Conservation (phyloP, 768 basidiomycete species). For the Kockovaella imperatae region DNA sequence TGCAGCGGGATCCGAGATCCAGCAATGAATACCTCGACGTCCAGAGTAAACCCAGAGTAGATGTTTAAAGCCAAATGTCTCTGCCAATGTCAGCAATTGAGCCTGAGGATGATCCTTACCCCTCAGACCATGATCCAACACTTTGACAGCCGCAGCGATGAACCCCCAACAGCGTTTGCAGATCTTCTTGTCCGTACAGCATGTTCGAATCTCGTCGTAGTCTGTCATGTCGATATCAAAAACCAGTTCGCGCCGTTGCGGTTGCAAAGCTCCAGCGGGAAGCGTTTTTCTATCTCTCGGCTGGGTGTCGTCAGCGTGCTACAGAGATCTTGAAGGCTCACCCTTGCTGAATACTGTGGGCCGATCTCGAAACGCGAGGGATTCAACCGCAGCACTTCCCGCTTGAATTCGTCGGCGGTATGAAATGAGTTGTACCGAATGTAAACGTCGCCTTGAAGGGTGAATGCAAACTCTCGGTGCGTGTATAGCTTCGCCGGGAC, state of each 20-base stretch:
- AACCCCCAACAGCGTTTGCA: conserved; percentile 91
- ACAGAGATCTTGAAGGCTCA: conserved; percentile 49
- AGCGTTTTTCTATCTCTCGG: conserved; percentile 83
- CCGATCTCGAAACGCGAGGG: conserved; percentile 96
- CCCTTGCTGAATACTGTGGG: conserved; percentile 78
- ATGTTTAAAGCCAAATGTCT: conserved; percentile 83
- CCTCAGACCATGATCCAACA: conserved; percentile 68
- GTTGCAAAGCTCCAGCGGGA: conserved; percentile 60
- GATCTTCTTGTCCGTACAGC: conserved; percentile 83
- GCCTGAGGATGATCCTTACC: conserved; percentile 41
- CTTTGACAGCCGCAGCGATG: conserved; percentile 82
- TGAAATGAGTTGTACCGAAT: conserved; percentile 89
- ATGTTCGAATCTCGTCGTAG: conserved; percentile 90
- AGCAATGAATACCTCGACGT: conserved; percentile 94
- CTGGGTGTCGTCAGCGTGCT: conserved; percentile 47
- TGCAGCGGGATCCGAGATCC: conserved; percentile 86
- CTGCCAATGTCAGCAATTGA: conserved; percentile 21
- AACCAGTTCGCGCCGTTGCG: conserved; percentile 80
- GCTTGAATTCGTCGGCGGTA: conserved; percentile 80
- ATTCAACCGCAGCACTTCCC: conserved; percentile 71
- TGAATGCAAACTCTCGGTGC: conserved; percentile 93
- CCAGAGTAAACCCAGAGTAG: conserved; percentile 98
- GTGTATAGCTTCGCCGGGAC: conserved; percentile 69
- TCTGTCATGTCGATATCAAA: conserved; percentile 99
- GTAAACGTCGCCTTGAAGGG: conserved; percentile 81